Conservation (phyloP, 1,284 basidiomycete species). For the Melanopsichium pennsylvanicum region DNA sequence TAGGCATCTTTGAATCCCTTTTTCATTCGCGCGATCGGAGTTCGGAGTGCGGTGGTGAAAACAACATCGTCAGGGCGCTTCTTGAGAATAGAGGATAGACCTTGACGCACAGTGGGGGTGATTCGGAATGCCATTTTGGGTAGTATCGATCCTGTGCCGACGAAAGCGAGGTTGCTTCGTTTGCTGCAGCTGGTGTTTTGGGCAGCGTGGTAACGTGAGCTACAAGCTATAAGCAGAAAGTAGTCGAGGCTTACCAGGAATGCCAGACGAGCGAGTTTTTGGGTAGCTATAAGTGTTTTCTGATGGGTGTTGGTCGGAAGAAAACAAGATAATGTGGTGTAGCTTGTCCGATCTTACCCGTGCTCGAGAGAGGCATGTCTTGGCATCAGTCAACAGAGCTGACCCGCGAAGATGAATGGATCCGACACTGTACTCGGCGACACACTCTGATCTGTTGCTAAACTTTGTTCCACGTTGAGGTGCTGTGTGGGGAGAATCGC, state of each 20-base stretch:
- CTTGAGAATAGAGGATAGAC: constrained; percentile 48
- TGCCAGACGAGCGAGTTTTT: too few species aligned
- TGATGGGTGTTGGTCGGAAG: too few species aligned
- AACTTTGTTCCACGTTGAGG: constrained; percentile 25
- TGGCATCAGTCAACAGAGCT: too few species aligned
- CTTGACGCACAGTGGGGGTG: constrained; percentile 29
- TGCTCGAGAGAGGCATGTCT: too few species aligned
- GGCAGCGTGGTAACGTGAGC: too few species aligned
- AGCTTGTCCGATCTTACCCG: constrained; percentile 2
- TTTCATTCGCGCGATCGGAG: constrained; percentile 64
- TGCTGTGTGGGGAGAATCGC: constrained; percentile 9
- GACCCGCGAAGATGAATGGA: too few species aligned
- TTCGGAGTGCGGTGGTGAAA: constrained; percentile 65
- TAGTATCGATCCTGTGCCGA: background rate
- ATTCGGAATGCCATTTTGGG: constrained; percentile 51
- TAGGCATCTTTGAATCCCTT: constrained; percentile 65
- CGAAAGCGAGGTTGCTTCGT: too few species aligned
- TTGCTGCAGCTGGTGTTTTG: background rate
- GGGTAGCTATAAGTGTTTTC: too few species aligned
- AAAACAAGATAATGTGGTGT: background rate
- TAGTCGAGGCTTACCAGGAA: too few species aligned
- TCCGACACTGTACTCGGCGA: too few species aligned
- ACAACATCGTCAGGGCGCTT: constrained; percentile 61
- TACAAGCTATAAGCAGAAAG: too few species aligned
- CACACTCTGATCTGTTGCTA: too few species aligned